Percentiles rank a stretch among this genome's conserved stretches.
These are phyloP conservation scores for Pythium sp. DNA, from an alignment of 352 stramenopile species.

Conservation along the genomic window DNA sequence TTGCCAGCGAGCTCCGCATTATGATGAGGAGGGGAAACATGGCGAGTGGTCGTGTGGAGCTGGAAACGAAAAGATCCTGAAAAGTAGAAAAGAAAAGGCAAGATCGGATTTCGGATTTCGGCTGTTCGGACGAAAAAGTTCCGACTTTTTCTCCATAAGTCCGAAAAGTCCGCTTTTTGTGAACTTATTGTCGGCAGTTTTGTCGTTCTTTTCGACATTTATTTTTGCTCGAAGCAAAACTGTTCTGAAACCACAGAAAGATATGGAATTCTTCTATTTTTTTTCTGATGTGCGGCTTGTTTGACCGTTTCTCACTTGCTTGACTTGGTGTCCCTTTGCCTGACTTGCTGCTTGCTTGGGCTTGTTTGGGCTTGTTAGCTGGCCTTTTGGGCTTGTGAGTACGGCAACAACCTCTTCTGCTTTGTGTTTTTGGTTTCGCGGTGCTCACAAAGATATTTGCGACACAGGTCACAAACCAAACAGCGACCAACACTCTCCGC, in stretches of 20 bases:
- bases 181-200: neutral
- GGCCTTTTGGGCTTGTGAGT: neutral
- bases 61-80: neutral
- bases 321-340: neutral
- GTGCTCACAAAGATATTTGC: conserved; percentile 21
- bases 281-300: conserved; percentile 1
- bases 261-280: neutral
- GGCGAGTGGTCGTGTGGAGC: neutral
- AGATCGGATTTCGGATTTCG: too few species aligned
- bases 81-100: neutral
- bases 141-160: neutral
- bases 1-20: too few species aligned
- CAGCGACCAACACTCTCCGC: conserved; percentile 9
- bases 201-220: neutral
- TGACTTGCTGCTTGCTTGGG: neutral
- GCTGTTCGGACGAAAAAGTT: neutral
- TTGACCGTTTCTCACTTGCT: conserved; percentile 8
- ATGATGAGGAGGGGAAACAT: too few species aligned
- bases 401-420: neutral
- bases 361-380: neutral
- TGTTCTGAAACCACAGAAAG: neutral
- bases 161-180: neutral
- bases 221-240: neutral
- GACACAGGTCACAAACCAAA: neutral
- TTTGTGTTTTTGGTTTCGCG: neutral